Base-by-base conservation (phyloP, 164 flowering plant species). In the Aristolochia fimbriata region DNA sequence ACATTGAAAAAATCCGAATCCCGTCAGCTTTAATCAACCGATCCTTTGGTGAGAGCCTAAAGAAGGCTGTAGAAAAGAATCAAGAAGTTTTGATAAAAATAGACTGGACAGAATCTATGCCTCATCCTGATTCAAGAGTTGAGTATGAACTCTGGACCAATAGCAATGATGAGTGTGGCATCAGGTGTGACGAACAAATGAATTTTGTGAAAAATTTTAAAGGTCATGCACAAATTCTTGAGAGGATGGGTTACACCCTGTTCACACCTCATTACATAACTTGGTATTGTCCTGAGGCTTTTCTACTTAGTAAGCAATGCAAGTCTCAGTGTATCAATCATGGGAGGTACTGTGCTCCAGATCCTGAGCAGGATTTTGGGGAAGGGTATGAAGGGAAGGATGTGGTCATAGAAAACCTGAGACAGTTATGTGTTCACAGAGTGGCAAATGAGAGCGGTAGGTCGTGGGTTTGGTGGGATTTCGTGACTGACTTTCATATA, bases 381-480 rank as follows among this genome's bases (percentile, higher is more conserved):
- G 62, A 58, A 31, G 97, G 97, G 37, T 91, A 86, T 71, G 73
- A 85, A 46, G 97, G 97, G 58, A 91, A 85, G 57, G 92, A 91
- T 60, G 90, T 91, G 50, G 91, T 91, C 52, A 24, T 81, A 56
- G 94, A 91, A 80, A 91, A 91, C 60, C 62, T 91, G 70, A 80
- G 97, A 74, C 97, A 91, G 75, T 79, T 86, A 24, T 88, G 97
- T 66, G 93, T 91, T 37, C 85, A 81, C 55, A 77, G 84, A 69
- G 96, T 86, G 57, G 89, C 92, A 30, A 88, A 86, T 60, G 88
- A 82, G 71, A 80, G 69, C 47, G 69, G 72, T 21, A 71, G 83
- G 23, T 71, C 97, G 0, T 91, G 97, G 97, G 83, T 86, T 62
- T 91, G 97, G 97, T 91, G 97, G 97, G 97, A 91, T 60, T 91